A percentile compares a stretch with the other conserved stretches of the same genome.
phyloP scores from a whole-genome alignment of 1,284 basidiomycete genomes.

The Phenoliferia sp. region DNA sequence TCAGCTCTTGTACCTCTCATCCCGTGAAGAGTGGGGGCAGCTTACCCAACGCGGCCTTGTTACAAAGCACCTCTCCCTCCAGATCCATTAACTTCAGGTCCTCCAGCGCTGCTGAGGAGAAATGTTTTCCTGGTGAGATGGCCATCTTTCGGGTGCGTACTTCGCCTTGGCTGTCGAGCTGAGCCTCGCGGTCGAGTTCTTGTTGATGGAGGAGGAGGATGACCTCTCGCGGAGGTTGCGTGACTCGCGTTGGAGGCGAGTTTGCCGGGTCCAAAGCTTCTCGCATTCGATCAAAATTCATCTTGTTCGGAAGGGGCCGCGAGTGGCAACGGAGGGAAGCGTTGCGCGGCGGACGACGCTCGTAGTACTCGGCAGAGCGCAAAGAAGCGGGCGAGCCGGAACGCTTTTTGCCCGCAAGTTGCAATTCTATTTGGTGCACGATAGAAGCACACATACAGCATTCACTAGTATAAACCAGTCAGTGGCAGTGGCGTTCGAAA shows the following conservation, averaged over 20 bases:
- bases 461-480: no score
- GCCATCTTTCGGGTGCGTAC: slow-evolving; percentile 9
- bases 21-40: not conserved
- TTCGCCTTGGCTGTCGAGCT: slow-evolving; percentile 1
- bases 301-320: no score
- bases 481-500: no score
- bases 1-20: not conserved
- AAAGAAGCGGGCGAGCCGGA: no score
- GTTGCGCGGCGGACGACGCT: no score
- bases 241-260: not conserved
- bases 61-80: not conserved
- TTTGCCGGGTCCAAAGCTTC: not conserved
- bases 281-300: not conserved
- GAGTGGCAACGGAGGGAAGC: no score
- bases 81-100: not conserved
- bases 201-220: slow-evolving; percentile 8
- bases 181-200: not conserved
- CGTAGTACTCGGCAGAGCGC: no score
- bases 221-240: slow-evolving; percentile 1
- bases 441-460: no score
- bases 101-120: not conserved
- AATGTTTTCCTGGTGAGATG: slow-evolving; percentile 10
- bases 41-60: slow-evolving; percentile 10
- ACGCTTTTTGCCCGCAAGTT: no score
- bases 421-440: no score